These are phyloP conservation scores for Penicillium sumatraense DNA, from an alignment of 2,329 filamentous ascomycete species.

Conservation along the genomic window DNA sequence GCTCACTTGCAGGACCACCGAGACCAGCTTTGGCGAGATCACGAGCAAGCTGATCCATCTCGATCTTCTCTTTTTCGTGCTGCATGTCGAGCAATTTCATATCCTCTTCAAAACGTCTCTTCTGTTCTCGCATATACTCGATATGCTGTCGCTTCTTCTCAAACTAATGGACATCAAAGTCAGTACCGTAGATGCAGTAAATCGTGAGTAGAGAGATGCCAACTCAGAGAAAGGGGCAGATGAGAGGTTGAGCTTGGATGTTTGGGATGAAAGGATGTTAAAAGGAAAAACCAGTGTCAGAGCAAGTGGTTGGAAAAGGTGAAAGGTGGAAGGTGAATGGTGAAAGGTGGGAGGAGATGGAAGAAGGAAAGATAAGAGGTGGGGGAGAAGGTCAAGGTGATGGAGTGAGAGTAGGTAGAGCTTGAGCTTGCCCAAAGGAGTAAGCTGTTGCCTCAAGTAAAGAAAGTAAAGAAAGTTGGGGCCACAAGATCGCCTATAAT, in stretches of 20 bases:
- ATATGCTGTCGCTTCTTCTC: slow-evolving; percentile 94
- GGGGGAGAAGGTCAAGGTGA: neutral
- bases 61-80: slow-evolving; percentile 79
- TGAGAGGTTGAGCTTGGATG: too few species aligned
- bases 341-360: neutral
- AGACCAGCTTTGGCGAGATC: slow-evolving; percentile 66
- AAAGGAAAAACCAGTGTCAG: too few species aligned
- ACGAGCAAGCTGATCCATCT: slow-evolving; percentile 82
- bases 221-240: neutral
- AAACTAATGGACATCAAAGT: slow-evolving; percentile 64
- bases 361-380: neutral
- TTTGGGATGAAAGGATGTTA: too few species aligned
- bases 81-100: slow-evolving; percentile 89
- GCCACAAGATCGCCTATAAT: too few species aligned
- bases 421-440: too few species aligned
- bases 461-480: too few species aligned
- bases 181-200: neutral
- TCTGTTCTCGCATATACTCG: slow-evolving; percentile 87
- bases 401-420: neutral
- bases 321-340: too few species aligned
- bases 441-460: too few species aligned
- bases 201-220: neutral
- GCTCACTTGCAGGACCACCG: slow-evolving; percentile 84
- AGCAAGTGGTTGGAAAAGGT: too few species aligned
- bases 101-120: slow-evolving; percentile 86